phyloP scores from a whole-genome alignment of 2,329 filamentous ascomycete species.

The Chlorencoelia australis region DNA sequence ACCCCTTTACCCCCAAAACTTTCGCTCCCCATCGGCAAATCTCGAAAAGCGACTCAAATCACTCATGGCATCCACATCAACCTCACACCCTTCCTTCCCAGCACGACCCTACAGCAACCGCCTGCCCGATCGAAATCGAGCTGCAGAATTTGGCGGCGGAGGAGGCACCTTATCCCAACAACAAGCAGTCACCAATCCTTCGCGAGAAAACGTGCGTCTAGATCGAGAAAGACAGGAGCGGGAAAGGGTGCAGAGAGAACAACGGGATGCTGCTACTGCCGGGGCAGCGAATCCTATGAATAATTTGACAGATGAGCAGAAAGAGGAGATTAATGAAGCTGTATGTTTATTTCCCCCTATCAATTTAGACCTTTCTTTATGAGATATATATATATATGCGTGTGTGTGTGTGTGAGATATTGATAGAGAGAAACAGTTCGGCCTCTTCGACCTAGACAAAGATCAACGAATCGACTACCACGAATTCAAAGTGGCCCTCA shows the following conservation, averaged over 20 bases:
- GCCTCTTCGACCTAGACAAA: constrained; percentile 93
- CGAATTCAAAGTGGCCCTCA: constrained; percentile 93
- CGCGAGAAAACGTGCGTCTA: constrained; percentile 31
- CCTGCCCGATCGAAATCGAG: constrained; percentile 36
- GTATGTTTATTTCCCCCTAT: constrained; percentile 46
- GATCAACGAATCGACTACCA: constrained; percentile 94
- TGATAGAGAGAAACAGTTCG: too few relatives aligned
- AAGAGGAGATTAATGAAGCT: constrained; percentile 88
- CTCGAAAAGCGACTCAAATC: too few relatives aligned
- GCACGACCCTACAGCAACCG: constrained; percentile 26
- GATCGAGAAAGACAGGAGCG: constrained; percentile 29
- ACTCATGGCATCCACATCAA: constrained; percentile 36
- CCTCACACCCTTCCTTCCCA: constrained; percentile 42
- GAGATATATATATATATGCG: too few relatives aligned
- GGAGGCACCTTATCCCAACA: too few relatives aligned
- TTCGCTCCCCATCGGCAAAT: too few relatives aligned
- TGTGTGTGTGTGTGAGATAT: too few relatives aligned
- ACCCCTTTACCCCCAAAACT: neutral
- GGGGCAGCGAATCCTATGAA: constrained; percentile 16
- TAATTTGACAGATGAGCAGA: constrained; percentile 73
- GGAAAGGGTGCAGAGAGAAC: constrained; percentile 19
- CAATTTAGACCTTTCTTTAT: too few relatives aligned
- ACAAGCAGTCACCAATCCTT: constrained; percentile 10
- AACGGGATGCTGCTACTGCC: constrained; percentile 6
- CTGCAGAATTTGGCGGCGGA: constrained; percentile 27